Evolutionary conservation across 1,284 basidiomycete species (phyloP), one percentile per base, ranked within the genome.

Genomic region (Ganoderma sinense): DNA sequence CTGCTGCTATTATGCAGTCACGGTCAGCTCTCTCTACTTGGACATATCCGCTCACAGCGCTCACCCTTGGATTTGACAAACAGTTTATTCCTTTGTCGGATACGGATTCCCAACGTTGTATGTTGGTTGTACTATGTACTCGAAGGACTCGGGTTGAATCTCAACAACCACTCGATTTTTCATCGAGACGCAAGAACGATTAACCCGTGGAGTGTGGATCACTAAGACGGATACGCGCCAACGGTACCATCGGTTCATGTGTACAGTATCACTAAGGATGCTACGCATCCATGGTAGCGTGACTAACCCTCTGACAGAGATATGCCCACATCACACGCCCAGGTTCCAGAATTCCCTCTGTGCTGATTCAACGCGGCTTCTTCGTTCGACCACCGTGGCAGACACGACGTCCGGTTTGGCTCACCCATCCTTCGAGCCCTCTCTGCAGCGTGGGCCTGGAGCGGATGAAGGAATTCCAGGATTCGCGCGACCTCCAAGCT

Each of bases 401-500:
- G 41, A 18, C 31, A 18, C 58, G 29, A 41, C 58, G n/a, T 8
- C 45, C 20, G 7, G 45, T n/a, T 48, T 48, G 45, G 45, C 43
- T 62, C 67, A 18, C 4, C 23, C 65, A 36, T 66, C 63, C 65
- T 51, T 26, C 36, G 53, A 36, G 59, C 14, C 51, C 36, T 23
- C 23, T 48, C 33, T 55, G 20, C 53, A 20, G 20, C 33, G 40
- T 40, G 40, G 23, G 43, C 58, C 60, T 41, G 18, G 63, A 4
- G 36, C 61, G 66, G 69, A 39, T 64, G 61, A 71, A 60, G 64
- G 36, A 41, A 65, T 45, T 61, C 58, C 55, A 56, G 58, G 20
- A 58, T 59, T 67, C 72, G 69, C 72, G 69, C 69, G 69, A 73
- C 68, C 61, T 51, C 45, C 72, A 48, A 70, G 64, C 71, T 73